Conservation (phyloP, 2,329 filamentous ascomycete species). For the Trichoderma cornu-damae region DNA sequence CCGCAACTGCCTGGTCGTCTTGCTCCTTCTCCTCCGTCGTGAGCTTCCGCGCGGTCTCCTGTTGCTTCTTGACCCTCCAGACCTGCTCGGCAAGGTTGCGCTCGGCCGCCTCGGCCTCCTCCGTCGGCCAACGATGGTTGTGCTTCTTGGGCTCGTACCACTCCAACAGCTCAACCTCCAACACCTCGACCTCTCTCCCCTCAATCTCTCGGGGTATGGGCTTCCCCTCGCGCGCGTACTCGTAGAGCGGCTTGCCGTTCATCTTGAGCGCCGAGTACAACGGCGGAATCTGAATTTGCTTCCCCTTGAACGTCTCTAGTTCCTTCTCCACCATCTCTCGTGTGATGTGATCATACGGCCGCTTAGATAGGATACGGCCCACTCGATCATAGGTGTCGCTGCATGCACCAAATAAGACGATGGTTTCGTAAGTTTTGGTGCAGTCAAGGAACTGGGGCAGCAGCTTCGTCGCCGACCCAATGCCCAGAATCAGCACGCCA, state of each 20-base stretch:
- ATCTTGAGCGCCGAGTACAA: constrained; percentile 91
- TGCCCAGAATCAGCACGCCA: constrained; percentile 82
- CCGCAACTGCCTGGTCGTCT: constrained; percentile 50
- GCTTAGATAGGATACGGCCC: constrained; percentile 74
- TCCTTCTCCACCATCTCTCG: constrained; percentile 71
- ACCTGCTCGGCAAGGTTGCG: constrained; percentile 70
- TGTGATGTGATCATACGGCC: constrained; percentile 76
- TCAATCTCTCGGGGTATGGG: constrained; percentile 81
- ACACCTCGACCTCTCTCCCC: constrained; percentile 70
- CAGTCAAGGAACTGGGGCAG: constrained; percentile 75
- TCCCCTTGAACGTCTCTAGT: constrained; percentile 69
- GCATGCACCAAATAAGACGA: constrained; percentile 83
- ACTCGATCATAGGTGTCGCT: constrained; percentile 89
- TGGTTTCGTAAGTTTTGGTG: constrained; percentile 88
- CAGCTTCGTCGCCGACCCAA: constrained; percentile 82
- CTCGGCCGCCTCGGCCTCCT: constrained; percentile 71
- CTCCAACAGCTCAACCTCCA: constrained; percentile 73
- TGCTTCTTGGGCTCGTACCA: constrained; percentile 81
- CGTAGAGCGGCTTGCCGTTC: constrained; percentile 89
- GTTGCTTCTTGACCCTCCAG: constrained; percentile 56
- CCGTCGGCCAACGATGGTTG: constrained; percentile 69
- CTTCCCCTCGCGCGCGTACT: constrained; percentile 88
- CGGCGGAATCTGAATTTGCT: constrained; percentile 83
- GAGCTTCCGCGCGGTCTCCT: constrained; percentile 45
- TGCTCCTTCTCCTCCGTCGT: constrained; percentile 52